Percentiles rank a stretch among this genome's conserved stretches.
phyloP scores from a whole-genome alignment of 2,329 filamentous ascomycete genomes.

The Botrytis byssoidea region DNA sequence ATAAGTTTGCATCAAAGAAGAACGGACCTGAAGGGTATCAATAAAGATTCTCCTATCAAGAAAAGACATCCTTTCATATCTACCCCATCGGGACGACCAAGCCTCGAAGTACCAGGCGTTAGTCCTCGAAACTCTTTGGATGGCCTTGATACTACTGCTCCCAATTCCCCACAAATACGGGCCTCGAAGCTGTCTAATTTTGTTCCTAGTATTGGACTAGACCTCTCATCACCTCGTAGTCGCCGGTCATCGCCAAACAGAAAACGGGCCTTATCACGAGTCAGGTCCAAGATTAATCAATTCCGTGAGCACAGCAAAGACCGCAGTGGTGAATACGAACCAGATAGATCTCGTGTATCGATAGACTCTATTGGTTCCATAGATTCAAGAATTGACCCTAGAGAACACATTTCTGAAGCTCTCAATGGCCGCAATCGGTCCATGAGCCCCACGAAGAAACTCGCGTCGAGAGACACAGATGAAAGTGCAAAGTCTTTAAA shows the following conservation, averaged over 20 bases:
- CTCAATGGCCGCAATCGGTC: constrained; percentile 30
- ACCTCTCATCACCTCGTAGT: constrained; percentile 62
- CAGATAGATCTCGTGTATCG: constrained; percentile 19
- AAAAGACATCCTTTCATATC: constrained; percentile 28
- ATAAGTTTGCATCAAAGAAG: constrained; percentile 28
- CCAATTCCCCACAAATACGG: constrained; percentile 36
- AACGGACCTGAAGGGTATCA: constrained; percentile 27
- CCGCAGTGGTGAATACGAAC: constrained; percentile 48
- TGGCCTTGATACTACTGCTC: constrained; percentile 45
- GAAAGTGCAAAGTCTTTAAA: constrained; percentile 50
- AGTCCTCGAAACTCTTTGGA: constrained; percentile 44
- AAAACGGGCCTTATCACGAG: constrained; percentile 49
- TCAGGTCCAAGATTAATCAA: constrained; percentile 42
- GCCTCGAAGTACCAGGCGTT: constrained; percentile 49
- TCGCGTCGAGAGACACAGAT: constrained; percentile 42
- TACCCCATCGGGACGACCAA: constrained; percentile 38
- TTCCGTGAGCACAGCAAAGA: constrained; percentile 45
- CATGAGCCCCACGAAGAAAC: constrained; percentile 44
- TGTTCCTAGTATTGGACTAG: constrained; percentile 58
- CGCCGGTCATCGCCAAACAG: constrained; percentile 62
- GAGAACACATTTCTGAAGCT: constrained; percentile 32
- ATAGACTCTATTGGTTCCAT: constrained; percentile 21
- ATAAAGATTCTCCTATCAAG: constrained; percentile 22
- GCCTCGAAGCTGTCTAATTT: constrained; percentile 34
- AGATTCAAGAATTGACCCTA: constrained; percentile 19